phyloP scores from a whole-genome alignment of 2,329 filamentous ascomycete genomes.

The Acrodontium crateriforme region DNA sequence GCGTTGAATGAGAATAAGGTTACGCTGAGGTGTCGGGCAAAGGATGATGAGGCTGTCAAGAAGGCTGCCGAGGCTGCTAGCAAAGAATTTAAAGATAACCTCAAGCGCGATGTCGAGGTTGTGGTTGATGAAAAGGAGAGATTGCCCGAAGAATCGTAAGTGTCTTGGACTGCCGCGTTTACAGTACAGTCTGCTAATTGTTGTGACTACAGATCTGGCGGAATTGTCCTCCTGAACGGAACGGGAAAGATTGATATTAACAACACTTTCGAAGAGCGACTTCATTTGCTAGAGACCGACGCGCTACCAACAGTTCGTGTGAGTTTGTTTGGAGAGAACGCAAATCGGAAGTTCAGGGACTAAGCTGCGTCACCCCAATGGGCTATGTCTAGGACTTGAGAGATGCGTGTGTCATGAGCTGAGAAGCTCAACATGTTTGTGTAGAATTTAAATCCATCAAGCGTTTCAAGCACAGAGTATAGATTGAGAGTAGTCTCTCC shows the following conservation, averaged over 20 bases:
- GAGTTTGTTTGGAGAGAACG: slow-evolving; percentile 84
- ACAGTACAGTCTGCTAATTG: not conserved
- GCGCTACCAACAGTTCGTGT: slow-evolving; percentile 73
- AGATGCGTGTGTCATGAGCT: too few species aligned
- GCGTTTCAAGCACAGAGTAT: too few species aligned
- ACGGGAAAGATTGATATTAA: slow-evolving; percentile 94
- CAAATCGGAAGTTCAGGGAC: slow-evolving; percentile 90
- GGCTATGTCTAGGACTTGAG: too few species aligned
- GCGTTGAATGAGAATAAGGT: slow-evolving; percentile 71
- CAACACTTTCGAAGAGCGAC: slow-evolving; percentile 90
- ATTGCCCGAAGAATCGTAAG: slow-evolving; percentile 72
- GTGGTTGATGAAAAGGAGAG: slow-evolving; percentile 66
- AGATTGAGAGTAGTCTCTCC: too few species aligned
- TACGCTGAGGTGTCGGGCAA: slow-evolving; percentile 60
- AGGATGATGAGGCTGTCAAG: slow-evolving; percentile 61
- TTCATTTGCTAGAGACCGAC: slow-evolving; percentile 71
- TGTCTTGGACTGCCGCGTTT: slow-evolving; percentile 14
- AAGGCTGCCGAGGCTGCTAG: slow-evolving; percentile 64
- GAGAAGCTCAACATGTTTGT: too few species aligned
- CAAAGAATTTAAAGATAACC: slow-evolving; percentile 70
- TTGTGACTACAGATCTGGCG: slow-evolving; percentile 53
- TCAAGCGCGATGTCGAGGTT: slow-evolving; percentile 51
- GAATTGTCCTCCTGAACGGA: slow-evolving; percentile 65
- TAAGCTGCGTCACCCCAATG: slow-evolving; percentile 37
- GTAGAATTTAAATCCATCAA: too few species aligned